Conservation (phyloP, 148 eudicot genomes). For the Silene uniflora region DNA sequence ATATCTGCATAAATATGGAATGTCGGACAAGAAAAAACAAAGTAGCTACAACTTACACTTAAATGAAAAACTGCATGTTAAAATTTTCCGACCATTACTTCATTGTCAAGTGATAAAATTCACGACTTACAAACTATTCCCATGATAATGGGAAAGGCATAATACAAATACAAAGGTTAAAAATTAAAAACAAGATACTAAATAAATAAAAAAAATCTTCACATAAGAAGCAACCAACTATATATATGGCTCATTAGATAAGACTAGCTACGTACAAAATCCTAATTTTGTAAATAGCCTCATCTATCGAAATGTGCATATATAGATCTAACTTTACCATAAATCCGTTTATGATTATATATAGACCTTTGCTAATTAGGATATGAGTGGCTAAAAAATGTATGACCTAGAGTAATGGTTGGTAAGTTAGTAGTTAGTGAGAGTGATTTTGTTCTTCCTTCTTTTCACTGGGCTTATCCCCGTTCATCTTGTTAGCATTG, state of each 20-base stretch:
- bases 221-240: slow-evolving; percentile 3
- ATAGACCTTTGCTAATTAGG: slow-evolving; percentile 15
- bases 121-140: slow-evolving; percentile 20
- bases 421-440: neutral
- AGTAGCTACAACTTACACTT: too few relatives aligned
- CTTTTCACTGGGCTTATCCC: neutral
- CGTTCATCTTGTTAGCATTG: neutral
- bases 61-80: too few relatives aligned
- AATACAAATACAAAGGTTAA: slow-evolving; percentile 15
- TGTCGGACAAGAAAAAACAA: too few relatives aligned
- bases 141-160: slow-evolving; percentile 8
- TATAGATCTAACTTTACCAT: neutral
- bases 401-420: slow-evolving; percentile 4
- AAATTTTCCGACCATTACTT: too few relatives aligned
- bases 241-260: neutral
- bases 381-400: neutral
- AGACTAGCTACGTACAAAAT: neutral
- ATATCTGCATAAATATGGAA: too few relatives aligned
- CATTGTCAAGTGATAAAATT: too few relatives aligned
- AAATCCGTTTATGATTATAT: neutral
- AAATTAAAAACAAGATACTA: neutral
- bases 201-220: slow-evolving; percentile 13
- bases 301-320: neutral
- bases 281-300: neutral
- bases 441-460: slow-evolving; percentile 13